A percentile compares a stretch with the other conserved stretches of the same genome.
Conservation (phyloP, 1,284 basidiomycete genomes). For the Ustilago trichophora region DNA sequence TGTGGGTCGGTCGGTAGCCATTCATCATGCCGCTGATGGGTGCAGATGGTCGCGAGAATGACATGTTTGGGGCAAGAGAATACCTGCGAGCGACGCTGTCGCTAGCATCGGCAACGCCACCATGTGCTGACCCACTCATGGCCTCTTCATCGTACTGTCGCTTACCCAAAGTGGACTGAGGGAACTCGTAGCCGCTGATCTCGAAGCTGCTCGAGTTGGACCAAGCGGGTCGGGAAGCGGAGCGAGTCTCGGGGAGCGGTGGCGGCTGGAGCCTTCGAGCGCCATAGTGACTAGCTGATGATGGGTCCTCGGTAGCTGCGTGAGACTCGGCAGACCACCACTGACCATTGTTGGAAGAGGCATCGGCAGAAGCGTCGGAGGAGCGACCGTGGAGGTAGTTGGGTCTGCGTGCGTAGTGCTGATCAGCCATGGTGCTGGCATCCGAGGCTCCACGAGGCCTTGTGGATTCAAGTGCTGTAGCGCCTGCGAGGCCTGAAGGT, state of each 20-base stretch:
- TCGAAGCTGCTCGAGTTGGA: conserved; percentile 35
- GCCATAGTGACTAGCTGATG: conserved; percentile 24
- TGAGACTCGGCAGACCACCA: conserved; percentile 27
- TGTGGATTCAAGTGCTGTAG: conserved; percentile 11
- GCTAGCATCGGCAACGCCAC: conserved; percentile 3
- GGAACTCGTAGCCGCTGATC: conserved; percentile 41
- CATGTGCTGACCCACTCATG: conserved; percentile 1
- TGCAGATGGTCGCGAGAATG: conserved; percentile 38
- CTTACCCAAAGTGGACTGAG: conserved; percentile 37
- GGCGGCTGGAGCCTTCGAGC: conserved; percentile 35
- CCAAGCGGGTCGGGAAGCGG: conserved; percentile 20
- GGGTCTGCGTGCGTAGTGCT: conserved; percentile 27
- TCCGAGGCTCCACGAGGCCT: conserved; percentile 22
- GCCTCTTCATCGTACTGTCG: conserved; percentile 41
- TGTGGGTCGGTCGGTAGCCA: conserved; percentile 26
- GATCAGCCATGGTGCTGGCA: conserved; percentile 11
- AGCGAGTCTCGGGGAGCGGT: conserved; percentile 43
- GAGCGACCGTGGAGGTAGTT: conserved; percentile 24
- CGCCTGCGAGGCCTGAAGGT: conserved; percentile 32
- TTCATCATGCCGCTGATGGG: conserved; percentile 42
- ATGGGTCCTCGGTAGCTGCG: conserved; percentile 13
- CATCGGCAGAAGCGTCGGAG: conserved; percentile 11
- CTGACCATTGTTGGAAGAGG: conserved; percentile 13
- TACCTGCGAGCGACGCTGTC: conserved; percentile 33
- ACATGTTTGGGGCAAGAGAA: conserved; percentile 38